Evolutionary conservation across 2,329 filamentous ascomycete species (phyloP), one percentile per base, ranked within the genome.

Genomic region (Aspergillus amoenus): DNA sequence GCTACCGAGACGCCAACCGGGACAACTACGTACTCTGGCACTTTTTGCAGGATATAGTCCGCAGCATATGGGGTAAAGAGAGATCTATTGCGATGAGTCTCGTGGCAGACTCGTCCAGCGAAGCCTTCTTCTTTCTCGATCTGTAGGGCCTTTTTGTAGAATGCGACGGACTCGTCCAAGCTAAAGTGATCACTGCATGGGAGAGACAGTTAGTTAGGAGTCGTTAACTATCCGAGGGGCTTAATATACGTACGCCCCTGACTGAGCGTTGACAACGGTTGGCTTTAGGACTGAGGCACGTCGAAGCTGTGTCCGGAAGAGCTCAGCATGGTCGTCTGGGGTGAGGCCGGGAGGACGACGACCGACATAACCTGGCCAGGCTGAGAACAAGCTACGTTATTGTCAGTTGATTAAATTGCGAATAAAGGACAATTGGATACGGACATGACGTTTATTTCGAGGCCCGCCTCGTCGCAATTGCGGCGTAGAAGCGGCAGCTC

Each of bases 11-110:
- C 7, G 24, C 3, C 6, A n/a, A 18, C 8, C 15, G 13, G 11
- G 9, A 1, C n/a, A 11, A 1, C 27, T 9, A 44, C 62, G 4
- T 63, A 73, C 71, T 66, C 56, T 4, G 71, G 71, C 1, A 74
- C 70, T 24, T 62, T 60, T 40, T 65, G 53, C 30, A 75, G 12
- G 13, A 73, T 66, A n/a, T 67, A 56, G 2, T 59, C 62, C 1
- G 70, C 61, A 0, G 60, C 58, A 44, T 72, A 70, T 3, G 70
- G 72, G n/a, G 62, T 73, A 49, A 67, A 73, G 9, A 73, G 57
- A 2, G 69, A 69, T 5, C 70, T 59, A 58, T 72, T 72, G 9
- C 70, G 63, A 34, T 73, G 71, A 9, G 68, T 72, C 59, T 75
- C 71, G 44, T 75, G 70, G 51, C 59, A 66, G 3, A 73, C 66